These are phyloP conservation scores for Backusella parvicylindrica DNA, from an alignment of 192 early-diverging fungal species.

Conservation along the genomic window DNA sequence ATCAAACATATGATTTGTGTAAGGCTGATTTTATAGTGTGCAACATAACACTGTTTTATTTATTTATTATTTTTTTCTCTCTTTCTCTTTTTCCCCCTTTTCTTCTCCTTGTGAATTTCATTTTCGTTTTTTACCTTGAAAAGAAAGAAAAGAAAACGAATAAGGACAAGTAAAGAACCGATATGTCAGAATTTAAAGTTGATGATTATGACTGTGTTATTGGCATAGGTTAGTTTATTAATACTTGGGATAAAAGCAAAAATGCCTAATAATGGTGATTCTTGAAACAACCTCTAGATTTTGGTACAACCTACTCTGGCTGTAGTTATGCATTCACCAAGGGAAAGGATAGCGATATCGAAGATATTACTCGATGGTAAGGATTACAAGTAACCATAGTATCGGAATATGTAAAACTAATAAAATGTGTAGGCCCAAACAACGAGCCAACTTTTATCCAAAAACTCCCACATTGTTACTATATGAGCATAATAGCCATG, in stretches of 20 bases:
- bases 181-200: not conserved
- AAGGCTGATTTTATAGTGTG: not conserved
- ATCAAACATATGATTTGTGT: not conserved
- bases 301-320: not conserved
- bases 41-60: not conserved
- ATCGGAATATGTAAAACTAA: constrained; percentile 30
- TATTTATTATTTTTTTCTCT: not conserved
- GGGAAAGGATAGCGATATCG: not conserved
- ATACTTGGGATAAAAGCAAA: not conserved
- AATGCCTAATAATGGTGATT: not conserved
- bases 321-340: not conserved
- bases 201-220: not conserved
- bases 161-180: not conserved
- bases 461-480: constrained; percentile 38
- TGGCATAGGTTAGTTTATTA: not conserved
- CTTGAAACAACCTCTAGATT: not conserved
- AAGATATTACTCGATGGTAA: not conserved
- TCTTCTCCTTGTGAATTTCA: not conserved
- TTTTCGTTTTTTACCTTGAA: not conserved
- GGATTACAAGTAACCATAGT: constrained; percentile 4
- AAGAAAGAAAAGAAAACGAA: not conserved
- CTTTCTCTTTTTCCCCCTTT: not conserved
- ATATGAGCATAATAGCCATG: constrained; percentile 29
- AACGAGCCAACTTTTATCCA: constrained; percentile 23
- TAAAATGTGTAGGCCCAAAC: constrained; percentile 28